Evolutionary conservation across 2,329 filamentous ascomycete genomes (phyloP).

Genomic region (Fusarium gaditjirri): DNA sequence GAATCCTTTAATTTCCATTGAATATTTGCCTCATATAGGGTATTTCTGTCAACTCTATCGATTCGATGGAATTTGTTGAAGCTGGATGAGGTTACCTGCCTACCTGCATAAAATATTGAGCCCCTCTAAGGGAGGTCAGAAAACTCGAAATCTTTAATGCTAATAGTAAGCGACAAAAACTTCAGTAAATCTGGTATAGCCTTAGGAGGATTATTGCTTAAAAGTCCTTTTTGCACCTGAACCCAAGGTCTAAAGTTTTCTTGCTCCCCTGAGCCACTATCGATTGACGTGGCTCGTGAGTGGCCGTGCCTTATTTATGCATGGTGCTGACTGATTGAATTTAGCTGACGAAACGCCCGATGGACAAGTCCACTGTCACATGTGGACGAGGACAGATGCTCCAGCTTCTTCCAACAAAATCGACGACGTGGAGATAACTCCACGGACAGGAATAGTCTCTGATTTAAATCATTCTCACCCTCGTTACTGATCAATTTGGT

Average conservation of each 20-base stretch:
- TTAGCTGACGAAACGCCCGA: constrained; percentile 45
- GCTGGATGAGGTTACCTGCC: neutral
- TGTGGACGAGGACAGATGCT: constrained; percentile 39
- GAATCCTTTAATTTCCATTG: neutral
- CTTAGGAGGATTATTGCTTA: neutral
- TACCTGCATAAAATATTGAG: neutral
- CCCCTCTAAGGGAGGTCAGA: neutral
- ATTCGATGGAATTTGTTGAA: neutral
- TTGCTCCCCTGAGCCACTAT: constrained; percentile 1
- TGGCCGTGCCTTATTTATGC: constrained; percentile 11
- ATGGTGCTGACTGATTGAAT: constrained; percentile 35
- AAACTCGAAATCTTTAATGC: neutral
- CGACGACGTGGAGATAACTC: constrained; percentile 37
- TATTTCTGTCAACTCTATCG: neutral
- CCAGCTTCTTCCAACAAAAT: constrained; percentile 34
- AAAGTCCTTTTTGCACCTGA: neutral
- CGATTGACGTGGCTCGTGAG: constrained; percentile 30
- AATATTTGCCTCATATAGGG: neutral
- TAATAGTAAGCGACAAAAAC: neutral
- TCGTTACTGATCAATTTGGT: neutral
- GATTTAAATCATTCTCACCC: constrained; percentile 2
- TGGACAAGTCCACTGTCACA: constrained; percentile 47
- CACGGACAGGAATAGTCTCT: constrained; percentile 23
- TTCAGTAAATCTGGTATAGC: neutral
- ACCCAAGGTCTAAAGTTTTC: neutral